Percentiles rank a stretch among this genome's conserved stretches.
Conservation (phyloP, 1,139 yeast genomes). For the Candida frijolesensis region DNA sequence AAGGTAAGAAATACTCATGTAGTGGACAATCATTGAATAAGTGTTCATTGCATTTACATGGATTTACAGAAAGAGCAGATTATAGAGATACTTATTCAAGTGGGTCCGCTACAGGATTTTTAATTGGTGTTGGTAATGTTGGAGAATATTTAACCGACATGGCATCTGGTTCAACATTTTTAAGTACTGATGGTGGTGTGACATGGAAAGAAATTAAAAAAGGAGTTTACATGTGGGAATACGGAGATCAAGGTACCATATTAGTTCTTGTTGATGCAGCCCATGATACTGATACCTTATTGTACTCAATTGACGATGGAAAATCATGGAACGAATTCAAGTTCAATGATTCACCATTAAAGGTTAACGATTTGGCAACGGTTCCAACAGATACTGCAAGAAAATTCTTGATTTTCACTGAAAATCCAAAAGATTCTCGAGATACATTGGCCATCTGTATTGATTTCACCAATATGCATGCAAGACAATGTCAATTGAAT, state of each 20-base stretch:
- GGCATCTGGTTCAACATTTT: constrained; percentile 59
- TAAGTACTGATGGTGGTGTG: constrained; percentile 86
- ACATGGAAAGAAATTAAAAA: constrained; percentile 80
- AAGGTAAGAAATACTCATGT: constrained; percentile 62
- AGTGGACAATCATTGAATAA: constrained; percentile 49
- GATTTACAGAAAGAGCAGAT: constrained; percentile 86
- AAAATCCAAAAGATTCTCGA: constrained; percentile 16
- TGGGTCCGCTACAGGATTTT: constrained; percentile 82
- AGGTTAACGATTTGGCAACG: constrained; percentile 76
- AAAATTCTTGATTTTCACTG: constrained; percentile 52
- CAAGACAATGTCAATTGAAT: constrained; percentile 72
- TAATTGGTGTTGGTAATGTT: constrained; percentile 89
- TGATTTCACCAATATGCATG: constrained; percentile 69
- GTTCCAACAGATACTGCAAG: constrained; percentile 89
- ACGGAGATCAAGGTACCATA: constrained; percentile 91
- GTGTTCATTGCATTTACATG: constrained; percentile 86
- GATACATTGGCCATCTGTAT: constrained; percentile 48
- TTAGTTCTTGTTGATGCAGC: constrained; percentile 67
- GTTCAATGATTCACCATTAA: constrained; percentile 60
- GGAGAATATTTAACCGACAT: constrained; percentile 55
- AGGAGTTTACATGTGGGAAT: constrained; percentile 90
- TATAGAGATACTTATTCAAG: constrained; percentile 85
- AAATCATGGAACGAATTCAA: constrained; percentile 67
- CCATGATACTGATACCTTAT: constrained; percentile 57
- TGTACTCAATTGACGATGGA: constrained; percentile 82